Conservation (phyloP, 352 stramenopile species). For the Globisporangium paddicum region DNA sequence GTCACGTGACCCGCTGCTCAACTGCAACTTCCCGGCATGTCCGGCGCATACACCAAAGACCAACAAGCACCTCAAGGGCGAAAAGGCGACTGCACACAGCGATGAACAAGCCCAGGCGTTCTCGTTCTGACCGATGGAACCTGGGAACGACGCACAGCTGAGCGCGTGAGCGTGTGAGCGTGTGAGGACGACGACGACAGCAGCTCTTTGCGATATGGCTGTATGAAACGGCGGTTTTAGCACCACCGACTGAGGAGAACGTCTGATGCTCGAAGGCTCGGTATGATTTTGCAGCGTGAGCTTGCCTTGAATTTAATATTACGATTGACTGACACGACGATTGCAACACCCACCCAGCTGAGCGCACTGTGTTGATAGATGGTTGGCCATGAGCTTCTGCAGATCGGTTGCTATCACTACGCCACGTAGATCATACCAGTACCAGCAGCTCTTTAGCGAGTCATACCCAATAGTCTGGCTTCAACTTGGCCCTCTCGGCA, state of each 20-base stretch:
- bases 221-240: no score
- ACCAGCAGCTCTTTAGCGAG: no score
- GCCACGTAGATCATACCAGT: no score
- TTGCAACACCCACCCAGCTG: neutral
- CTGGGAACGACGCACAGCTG: neutral
- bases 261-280: neutral
- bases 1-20: conserved; percentile 9
- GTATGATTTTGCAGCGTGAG: neutral
- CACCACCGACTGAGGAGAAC: neutral
- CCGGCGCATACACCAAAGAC: neutral
- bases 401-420: no score
- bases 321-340: neutral
- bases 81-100: neutral
- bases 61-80: neutral
- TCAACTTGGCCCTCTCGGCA: no score
- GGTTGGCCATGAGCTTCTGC: no score
- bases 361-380: no score
- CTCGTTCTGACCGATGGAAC: neutral
- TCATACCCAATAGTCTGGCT: no score
- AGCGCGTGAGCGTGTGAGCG: no score
- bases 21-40: conserved; percentile 12
- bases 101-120: neutral
- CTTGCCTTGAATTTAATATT: neutral
- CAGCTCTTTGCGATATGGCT: no score
- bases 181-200: neutral